A percentile compares a stretch with the other conserved stretches of the same genome.
These are phyloP conservation scores for Penicillium sp. DNA, from an alignment of 2,329 filamentous ascomycete genomes.

Conservation along the genomic window DNA sequence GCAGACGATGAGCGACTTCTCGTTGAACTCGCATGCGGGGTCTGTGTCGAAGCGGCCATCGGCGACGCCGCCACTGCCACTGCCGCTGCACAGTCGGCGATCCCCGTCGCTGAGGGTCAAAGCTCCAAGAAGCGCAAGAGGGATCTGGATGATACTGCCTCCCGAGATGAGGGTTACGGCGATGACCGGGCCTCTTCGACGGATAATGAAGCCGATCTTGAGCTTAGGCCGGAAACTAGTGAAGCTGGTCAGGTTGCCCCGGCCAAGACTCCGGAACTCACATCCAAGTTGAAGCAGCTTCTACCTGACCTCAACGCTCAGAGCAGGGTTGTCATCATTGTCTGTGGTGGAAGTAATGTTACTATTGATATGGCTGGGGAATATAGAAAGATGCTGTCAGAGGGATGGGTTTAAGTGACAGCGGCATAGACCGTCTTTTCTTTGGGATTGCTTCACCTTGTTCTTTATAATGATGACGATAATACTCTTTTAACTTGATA, in stretches of 20 bases:
- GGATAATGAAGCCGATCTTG: constrained; percentile 28
- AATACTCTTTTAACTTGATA: background rate
- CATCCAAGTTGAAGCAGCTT: constrained; percentile 56
- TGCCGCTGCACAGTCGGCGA: constrained; percentile 9
- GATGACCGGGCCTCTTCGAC: constrained; percentile 34
- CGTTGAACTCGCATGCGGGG: constrained; percentile 83
- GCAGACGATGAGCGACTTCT: constrained; percentile 79
- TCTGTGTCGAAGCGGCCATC: constrained; percentile 61
- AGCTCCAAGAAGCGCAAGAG: constrained; percentile 33
- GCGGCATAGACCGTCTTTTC: constrained; percentile 5
- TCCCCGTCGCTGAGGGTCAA: constrained; percentile 11
- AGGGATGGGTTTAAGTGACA: constrained; percentile 36
- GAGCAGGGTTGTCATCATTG: constrained; percentile 76
- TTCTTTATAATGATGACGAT: background rate
- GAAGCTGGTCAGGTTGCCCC: background rate
- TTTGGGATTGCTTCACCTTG: background rate
- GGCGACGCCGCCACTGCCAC: constrained; percentile 29
- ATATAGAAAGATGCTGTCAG: constrained; percentile 52
- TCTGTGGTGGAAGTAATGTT: constrained; percentile 77
- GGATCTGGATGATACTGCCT: constrained; percentile 5
- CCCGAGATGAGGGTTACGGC: constrained; percentile 35
- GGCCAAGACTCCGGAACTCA: constrained; percentile 15
- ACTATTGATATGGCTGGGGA: constrained; percentile 60
- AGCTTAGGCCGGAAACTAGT: constrained; percentile 18
- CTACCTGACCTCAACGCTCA: constrained; percentile 63